Evolutionary conservation across 768 basidiomycete genomes (phyloP), one percentile per base, ranked within the genome.

Genomic region (Trametes cingulata): DNA sequence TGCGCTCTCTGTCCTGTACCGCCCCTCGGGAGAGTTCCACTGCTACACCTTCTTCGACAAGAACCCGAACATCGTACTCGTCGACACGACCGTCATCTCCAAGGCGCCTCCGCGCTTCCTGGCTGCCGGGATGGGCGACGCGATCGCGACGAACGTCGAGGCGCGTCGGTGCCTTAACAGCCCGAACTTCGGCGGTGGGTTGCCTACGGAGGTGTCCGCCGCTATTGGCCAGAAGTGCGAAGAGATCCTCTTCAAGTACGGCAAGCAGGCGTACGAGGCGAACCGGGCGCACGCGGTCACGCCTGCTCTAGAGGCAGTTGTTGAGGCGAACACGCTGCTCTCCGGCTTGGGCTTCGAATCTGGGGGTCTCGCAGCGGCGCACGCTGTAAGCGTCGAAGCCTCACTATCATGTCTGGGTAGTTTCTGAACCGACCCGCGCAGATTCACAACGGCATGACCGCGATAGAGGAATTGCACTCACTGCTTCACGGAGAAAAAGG

Each of bases 371-470:
- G 71, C 71, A 20, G 71, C 71, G 6, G 71, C 71, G 15, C 71
- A 72, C 58, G 71, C 71, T 13, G 71, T 72, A 58, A 42, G 71
- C 65, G 12, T 19, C n/a, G 17, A 2, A 20, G 14, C n/a, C 14
- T 19, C 6, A 36, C 42, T 10, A 17, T 24, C 9, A 14, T n/a
- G n/a, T 4, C 7, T 6, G 17, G 13, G 17, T 15, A 19, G 37
- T 6, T 51, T n/a, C 25, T 33, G 33, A 20, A 36, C 17, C 10
- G 57, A 22, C 3, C 6, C 14, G 4, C 29, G 12, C 52, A 72
- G 71, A 71, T 72, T 51, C 71, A 72, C 62, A 65, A 72, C 47
- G 71, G 71, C n/a, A 64, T 72, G 61, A 72, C 71, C 2, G 67
- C 67, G 15, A 69, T 72, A 24, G 64, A 67, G n/a, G 60, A 65